Evolutionary conservation across 768 basidiomycete genomes (phyloP), one percentile per base, ranked within the genome.

Genomic region (Boletus reticulatus): DNA sequence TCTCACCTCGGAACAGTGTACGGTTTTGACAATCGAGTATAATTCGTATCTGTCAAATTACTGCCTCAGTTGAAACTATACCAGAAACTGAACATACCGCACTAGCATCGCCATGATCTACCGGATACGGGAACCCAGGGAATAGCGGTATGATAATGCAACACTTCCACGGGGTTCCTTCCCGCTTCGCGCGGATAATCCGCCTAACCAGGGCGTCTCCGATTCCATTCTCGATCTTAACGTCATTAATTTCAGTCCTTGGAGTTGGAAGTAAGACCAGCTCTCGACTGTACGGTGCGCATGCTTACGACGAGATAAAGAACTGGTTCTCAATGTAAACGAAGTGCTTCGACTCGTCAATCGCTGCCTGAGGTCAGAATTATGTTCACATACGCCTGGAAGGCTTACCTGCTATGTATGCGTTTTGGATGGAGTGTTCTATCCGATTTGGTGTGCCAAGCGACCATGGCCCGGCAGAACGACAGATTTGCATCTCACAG

Each of bases 261-360:
- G n/a, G n/a, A 29, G 37, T 31, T 13, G 19, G 20, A 32, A 19
- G 36, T 36, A 46, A 55, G 43, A 41, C 48, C 20, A 57, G 22
- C 31, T 47, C 48, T 43, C 48, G 42, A 13, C 39, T 36, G 7
- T 24, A 39, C 17, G n/a, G 39, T 42, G 12, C 3, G 22, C 6
- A 41, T 48, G 58, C 89, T 68, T 70, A 92, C 91, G 89, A 92
- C 1, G 89, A 87, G 59, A 94, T 90, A 71, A 94, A 93, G 66
- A 93, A 94, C 67, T 94, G 92, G 62, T 94, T 94, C 69, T 98
- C 96, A 59, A 99, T 97, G 74, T 99, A 99, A 34, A 99, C 91
- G 67, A 98, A 99, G 67, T 97, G 94, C 62, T 98, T 94, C 24
- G 94, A 95, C 65, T 90, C 76, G 66, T 95, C 87, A 51, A 97